Conservation (phyloP, 2,329 filamentous ascomycete species). For the Colletotrichum gigasporum region DNA sequence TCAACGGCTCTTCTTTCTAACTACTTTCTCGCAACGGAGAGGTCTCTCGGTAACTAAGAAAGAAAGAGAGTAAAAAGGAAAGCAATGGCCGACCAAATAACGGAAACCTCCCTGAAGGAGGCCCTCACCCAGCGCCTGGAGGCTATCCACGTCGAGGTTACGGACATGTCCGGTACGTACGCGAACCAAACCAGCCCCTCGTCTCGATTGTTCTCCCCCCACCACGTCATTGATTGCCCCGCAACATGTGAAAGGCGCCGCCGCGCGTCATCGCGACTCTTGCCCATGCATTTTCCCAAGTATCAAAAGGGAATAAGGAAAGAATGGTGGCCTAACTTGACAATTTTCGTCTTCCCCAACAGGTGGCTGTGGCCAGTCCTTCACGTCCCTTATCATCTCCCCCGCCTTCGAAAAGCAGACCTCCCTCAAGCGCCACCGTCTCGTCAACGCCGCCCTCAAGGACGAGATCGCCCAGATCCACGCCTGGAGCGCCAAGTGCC, state of each 20-base stretch:
- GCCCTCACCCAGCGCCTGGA: conserved; percentile 76
- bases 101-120: conserved; percentile 74
- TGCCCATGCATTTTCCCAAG: not conserved
- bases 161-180: conserved; percentile 91
- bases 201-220: not conserved
- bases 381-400: conserved; percentile 69
- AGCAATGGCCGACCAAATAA: conserved; percentile 72
- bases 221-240: conserved; percentile 26
- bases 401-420: conserved; percentile 75
- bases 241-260: conserved; percentile 7
- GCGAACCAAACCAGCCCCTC: conserved; percentile 30
- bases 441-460: conserved; percentile 86
- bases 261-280: conserved; percentile 6
- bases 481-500: conserved; percentile 94
- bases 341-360: not conserved
- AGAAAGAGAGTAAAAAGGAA: not conserved
- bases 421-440: conserved; percentile 84
- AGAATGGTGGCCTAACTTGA: too few relatives aligned
- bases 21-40: too few relatives aligned
- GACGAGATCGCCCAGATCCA: conserved; percentile 91
- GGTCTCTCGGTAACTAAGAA: too few relatives aligned
- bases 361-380: conserved; percentile 71
- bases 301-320: not conserved
- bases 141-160: conserved; percentile 84
- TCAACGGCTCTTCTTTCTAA: not conserved